Evolutionary conservation across 306 rosid genomes (phyloP).

Genomic region (Sechiopsis laciniata): DNA sequence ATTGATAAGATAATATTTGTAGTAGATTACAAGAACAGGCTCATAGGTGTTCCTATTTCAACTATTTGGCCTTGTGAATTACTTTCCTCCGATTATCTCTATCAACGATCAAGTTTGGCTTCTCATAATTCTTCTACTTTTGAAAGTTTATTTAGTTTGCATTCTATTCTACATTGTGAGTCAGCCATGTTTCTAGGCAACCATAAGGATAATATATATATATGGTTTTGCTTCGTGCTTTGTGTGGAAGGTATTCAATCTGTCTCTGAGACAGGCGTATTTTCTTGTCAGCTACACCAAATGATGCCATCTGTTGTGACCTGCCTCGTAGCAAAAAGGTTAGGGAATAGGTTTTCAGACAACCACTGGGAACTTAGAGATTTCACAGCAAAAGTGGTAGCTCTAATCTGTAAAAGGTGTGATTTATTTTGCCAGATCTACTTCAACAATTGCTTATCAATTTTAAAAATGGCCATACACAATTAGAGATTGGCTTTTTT

Average conservation of each 20-base stretch:
- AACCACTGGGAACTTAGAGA: conserved; percentile 93
- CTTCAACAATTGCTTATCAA: not conserved
- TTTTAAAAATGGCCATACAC: not conserved
- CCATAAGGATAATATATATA: not conserved
- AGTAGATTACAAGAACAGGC: no score
- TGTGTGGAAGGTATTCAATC: conserved; percentile 17
- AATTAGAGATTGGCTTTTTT: not conserved
- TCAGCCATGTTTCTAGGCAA: not conserved
- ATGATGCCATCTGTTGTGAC: conserved; percentile 89
- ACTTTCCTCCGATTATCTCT: no score
- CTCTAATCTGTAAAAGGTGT: conserved; percentile 79
- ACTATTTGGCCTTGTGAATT: no score
- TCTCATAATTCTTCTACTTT: conserved; percentile 7
- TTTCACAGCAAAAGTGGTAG: conserved; percentile 66
- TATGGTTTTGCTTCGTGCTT: conserved; percentile 12
- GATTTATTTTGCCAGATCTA: conserved; percentile 6
- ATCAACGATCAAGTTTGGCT: not conserved
- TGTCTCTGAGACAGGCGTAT: conserved; percentile 16
- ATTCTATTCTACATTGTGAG: conserved; percentile 5
- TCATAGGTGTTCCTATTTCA: no score
- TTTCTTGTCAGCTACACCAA: conserved; percentile 67
- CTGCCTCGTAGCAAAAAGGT: conserved; percentile 71
- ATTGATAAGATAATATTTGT: no score
- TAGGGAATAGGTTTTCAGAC: conserved; percentile 70
- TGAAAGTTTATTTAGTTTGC: not conserved